A percentile compares a stretch with the other conserved stretches of the same genome.
Conservation (phyloP, 768 basidiomycete species). For the Suillus brevipes region DNA sequence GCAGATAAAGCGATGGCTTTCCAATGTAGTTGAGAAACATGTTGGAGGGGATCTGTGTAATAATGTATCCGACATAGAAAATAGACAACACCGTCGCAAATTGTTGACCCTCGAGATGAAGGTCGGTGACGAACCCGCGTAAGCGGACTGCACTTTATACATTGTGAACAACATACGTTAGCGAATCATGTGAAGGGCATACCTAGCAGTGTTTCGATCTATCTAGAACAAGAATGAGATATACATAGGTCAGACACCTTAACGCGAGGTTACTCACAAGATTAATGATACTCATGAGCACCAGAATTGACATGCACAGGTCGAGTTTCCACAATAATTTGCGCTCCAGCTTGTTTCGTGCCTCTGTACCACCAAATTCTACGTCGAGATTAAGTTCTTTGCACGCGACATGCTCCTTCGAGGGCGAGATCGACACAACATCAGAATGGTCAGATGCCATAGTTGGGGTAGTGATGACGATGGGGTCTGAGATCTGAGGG, state of each 20-base stretch:
- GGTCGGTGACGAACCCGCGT: constrained; percentile 60
- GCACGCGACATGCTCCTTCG: constrained; percentile 1
- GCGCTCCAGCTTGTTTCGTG: constrained; percentile 48
- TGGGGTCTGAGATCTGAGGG: neutral
- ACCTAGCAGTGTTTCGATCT: constrained; percentile 72
- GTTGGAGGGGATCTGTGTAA: constrained; percentile 55
- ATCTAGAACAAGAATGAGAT: constrained; percentile 38
- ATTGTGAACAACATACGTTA: too few species aligned
- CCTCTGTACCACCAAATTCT: constrained; percentile 50
- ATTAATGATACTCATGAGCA: constrained; percentile 41
- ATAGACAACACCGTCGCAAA: constrained; percentile 70
- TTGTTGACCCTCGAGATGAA: constrained; percentile 56
- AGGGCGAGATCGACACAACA: neutral
- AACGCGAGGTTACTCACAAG: constrained; percentile 23
- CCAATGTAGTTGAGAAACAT: constrained; percentile 70
- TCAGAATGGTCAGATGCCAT: constrained; percentile 13
- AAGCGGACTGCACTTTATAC: too few species aligned
- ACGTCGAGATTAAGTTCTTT: constrained; percentile 29
- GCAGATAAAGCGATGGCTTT: constrained; percentile 45
- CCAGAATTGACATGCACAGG: constrained; percentile 52
- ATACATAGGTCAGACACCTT: neutral
- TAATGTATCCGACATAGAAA: constrained; percentile 58
- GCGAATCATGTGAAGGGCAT: constrained; percentile 16
- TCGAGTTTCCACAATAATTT: constrained; percentile 57
- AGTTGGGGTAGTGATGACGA: neutral